Conservation (phyloP, 768 basidiomycete species). For the Exsudoporus frostii region DNA sequence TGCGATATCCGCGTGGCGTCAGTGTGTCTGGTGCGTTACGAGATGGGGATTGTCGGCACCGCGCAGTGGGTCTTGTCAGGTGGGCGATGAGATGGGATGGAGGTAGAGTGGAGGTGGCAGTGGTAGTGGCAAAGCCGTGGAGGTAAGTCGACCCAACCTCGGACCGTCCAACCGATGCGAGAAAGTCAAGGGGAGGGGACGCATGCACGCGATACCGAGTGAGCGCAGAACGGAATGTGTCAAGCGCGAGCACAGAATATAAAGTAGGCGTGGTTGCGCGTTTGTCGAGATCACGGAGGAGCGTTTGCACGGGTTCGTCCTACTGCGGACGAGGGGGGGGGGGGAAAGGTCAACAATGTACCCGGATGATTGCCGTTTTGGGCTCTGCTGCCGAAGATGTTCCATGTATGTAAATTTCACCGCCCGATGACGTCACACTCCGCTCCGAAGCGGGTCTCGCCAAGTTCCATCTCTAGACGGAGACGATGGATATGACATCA, state of each 20-base stretch:
- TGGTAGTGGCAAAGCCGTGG: neutral
- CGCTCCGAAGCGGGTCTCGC: too few relatives aligned
- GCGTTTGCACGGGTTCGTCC: too few relatives aligned
- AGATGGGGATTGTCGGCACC: neutral
- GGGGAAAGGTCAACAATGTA: too few relatives aligned
- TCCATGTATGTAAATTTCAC: too few relatives aligned
- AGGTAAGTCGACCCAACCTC: conserved; percentile 1
- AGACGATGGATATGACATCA: neutral
- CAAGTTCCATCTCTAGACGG: too few relatives aligned
- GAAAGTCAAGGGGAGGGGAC: too few relatives aligned
- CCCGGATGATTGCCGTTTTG: too few relatives aligned
- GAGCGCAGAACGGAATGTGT: neutral
- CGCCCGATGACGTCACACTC: too few relatives aligned
- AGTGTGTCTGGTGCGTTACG: neutral
- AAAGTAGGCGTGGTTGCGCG: too few relatives aligned
- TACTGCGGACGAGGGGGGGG: too few relatives aligned
- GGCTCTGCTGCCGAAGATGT: too few relatives aligned
- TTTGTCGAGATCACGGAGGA: neutral
- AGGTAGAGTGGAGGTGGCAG: conserved; percentile 1
- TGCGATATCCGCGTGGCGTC: neutral
- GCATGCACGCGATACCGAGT: neutral
- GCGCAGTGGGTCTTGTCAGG: neutral
- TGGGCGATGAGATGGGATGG: neutral
- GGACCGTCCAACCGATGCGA: neutral
- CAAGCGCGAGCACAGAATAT: too few relatives aligned